Evolutionary conservation across 177 flowering plant species (phyloP).

Genomic region (Telopea speciosissima): DNA sequence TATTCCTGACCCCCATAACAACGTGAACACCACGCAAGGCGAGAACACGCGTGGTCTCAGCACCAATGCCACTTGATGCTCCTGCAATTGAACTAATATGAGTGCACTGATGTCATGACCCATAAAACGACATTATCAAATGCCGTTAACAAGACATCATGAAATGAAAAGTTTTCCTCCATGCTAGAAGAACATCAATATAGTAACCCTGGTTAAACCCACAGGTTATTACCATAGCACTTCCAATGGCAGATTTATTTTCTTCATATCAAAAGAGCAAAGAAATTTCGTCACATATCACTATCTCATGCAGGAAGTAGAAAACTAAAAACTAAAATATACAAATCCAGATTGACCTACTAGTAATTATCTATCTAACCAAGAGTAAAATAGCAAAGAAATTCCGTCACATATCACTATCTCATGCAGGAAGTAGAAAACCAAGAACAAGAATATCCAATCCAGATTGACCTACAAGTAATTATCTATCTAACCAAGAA

Average conservation of each 20-base stretch:
- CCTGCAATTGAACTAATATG: constrained; percentile 25
- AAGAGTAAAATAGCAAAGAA: not conserved
- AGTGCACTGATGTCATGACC: not conserved
- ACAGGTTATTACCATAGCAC: not conserved
- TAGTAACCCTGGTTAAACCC: not conserved
- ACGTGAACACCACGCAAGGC: constrained; percentile 55
- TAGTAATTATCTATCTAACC: not conserved
- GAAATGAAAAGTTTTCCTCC: not conserved
- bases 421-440: not conserved
- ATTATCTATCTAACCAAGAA: not conserved
- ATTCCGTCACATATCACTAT: not conserved
- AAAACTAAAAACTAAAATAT: not conserved
- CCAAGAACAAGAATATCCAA: not conserved
- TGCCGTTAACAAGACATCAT: not conserved
- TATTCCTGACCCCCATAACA: constrained; percentile 47
- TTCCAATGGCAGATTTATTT: not conserved
- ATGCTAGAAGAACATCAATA: not conserved
- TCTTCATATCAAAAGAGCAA: not conserved
- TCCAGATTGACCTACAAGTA: not conserved
- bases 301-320: not conserved
- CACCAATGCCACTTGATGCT: constrained; percentile 59
- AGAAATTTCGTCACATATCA: not conserved
- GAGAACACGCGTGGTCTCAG: constrained; percentile 52
- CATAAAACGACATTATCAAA: not conserved
- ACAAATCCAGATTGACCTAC: not conserved